Conservation (phyloP, 352 stramenopile genomes). For the Globisporangium emineosum region DNA sequence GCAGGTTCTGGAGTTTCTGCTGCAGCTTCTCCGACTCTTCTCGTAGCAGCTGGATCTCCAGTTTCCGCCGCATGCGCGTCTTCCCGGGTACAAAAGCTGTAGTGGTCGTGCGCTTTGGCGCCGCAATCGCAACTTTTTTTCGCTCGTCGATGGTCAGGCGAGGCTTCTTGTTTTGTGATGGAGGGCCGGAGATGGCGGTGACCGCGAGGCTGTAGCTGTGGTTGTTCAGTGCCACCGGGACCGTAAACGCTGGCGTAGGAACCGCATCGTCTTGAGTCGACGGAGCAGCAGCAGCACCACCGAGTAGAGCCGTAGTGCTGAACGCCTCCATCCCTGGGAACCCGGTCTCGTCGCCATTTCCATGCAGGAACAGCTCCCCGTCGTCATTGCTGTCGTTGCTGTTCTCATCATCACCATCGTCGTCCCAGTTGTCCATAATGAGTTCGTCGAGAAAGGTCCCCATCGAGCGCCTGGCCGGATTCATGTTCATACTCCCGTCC, state of each 20-base stretch:
- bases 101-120: not conserved
- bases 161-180: not conserved
- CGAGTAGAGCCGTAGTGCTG: not conserved
- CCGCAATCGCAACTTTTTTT: not conserved
- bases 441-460: slow-evolving; percentile 1
- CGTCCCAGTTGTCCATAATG: not conserved
- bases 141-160: not conserved
- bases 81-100: not conserved
- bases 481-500: no score
- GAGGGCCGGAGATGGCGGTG: not conserved
- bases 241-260: not conserved
- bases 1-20: not conserved
- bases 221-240: not conserved
- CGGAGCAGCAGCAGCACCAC: no score
- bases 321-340: not conserved
- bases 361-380: not conserved
- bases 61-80: slow-evolving; percentile 3
- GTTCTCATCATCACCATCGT: not conserved
- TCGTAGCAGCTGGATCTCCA: slow-evolving; percentile 12
- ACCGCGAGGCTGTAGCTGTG: not conserved
- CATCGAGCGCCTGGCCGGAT: not conserved
- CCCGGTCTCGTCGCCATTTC: not conserved
- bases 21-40: slow-evolving; percentile 5
- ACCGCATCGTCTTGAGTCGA: not conserved
- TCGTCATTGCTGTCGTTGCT: not conserved